A percentile compares a stretch with the other conserved stretches of the same genome.
Conservation (phyloP, 176 grass and related monocot genomes). For the Avena insularis region DNA sequence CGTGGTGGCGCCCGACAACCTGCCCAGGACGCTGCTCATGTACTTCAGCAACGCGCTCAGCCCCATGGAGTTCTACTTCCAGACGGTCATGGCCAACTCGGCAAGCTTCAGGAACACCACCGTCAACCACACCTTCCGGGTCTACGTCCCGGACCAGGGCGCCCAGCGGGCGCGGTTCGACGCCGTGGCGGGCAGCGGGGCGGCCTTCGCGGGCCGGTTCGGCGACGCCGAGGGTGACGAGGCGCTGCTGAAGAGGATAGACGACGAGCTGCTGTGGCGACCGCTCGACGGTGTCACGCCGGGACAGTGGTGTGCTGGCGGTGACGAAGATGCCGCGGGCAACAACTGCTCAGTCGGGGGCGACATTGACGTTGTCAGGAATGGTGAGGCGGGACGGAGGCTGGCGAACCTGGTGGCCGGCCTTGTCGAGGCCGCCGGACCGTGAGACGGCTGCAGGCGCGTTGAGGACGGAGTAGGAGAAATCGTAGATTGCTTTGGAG, state of each 20-base stretch:
- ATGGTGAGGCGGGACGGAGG: conserved; percentile 36
- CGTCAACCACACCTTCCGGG: conserved; percentile 55
- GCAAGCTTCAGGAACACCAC: conserved; percentile 53
- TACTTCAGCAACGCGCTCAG: conserved; percentile 62
- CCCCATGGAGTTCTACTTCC: conserved; percentile 63
- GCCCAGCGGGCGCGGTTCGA: conserved; percentile 44
- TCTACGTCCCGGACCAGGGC: conserved; percentile 24
- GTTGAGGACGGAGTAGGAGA: not conserved
- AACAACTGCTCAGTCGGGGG: conserved; percentile 48
- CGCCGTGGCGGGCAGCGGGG: conserved; percentile 45
- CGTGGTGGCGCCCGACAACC: conserved; percentile 58
- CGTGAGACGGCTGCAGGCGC: conserved; percentile 25
- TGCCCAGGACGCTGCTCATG: conserved; percentile 64
- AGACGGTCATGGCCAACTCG: conserved; percentile 65
- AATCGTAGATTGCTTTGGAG: not conserved
- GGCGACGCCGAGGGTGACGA: conserved; percentile 39
- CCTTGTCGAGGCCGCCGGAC: conserved; percentile 22
- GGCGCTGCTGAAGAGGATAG: conserved; percentile 60
- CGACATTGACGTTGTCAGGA: conserved; percentile 48
- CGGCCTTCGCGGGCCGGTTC: conserved; percentile 58
- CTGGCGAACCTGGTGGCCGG: conserved; percentile 38
- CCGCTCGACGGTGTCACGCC: conserved; percentile 48
- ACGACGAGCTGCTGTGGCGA: conserved; percentile 53
- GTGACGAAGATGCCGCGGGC: conserved; percentile 7
- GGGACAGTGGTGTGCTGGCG: conserved; percentile 53